Conservation (phyloP, 345 rosid species). For the Erodium maritimum region DNA sequence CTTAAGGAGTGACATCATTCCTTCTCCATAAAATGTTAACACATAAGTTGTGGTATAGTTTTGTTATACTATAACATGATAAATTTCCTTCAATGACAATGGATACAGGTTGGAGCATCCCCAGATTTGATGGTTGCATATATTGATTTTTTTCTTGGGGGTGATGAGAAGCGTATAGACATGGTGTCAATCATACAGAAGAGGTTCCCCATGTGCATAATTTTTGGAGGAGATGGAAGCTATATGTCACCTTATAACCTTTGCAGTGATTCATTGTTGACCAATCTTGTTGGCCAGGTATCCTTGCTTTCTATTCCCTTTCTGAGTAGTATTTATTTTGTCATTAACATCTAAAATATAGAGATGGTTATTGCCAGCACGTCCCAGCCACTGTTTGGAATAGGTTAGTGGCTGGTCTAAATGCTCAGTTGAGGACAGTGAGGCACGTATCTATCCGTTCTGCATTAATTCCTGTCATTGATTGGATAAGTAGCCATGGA, state of each 20-base stretch:
- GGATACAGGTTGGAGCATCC: conserved; percentile 83
- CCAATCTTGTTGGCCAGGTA: conserved; percentile 92
- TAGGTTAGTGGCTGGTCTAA: conserved; percentile 88
- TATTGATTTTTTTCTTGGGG: conserved; percentile 92
- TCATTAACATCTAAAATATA: no score
- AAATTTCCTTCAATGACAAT: conserved; percentile 5
- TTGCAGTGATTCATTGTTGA: conserved; percentile 61
- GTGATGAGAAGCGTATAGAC: conserved; percentile 95
- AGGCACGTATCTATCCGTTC: conserved; percentile 75
- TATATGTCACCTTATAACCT: conserved; percentile 94
- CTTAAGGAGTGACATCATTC: no score
- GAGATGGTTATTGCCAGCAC: conserved; percentile 32
- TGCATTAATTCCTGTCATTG: conserved; percentile 63
- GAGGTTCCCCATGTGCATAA: conserved; percentile 90
- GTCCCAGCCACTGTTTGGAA: conserved; percentile 88
- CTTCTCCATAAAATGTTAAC: no score
- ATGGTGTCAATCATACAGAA: conserved; percentile 78
- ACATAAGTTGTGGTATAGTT: no score
- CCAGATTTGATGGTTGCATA: conserved; percentile 93
- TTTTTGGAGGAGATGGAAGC: conserved; percentile 96
- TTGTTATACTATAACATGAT: no score
- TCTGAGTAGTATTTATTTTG: no score
- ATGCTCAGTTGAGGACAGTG: conserved; percentile 92
- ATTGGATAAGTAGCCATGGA: conserved; percentile 83
- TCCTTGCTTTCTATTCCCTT: no score